These are phyloP conservation scores for Xylaria sp. DNA, from an alignment of 2,329 filamentous ascomycete genomes.

Conservation along the genomic window DNA sequence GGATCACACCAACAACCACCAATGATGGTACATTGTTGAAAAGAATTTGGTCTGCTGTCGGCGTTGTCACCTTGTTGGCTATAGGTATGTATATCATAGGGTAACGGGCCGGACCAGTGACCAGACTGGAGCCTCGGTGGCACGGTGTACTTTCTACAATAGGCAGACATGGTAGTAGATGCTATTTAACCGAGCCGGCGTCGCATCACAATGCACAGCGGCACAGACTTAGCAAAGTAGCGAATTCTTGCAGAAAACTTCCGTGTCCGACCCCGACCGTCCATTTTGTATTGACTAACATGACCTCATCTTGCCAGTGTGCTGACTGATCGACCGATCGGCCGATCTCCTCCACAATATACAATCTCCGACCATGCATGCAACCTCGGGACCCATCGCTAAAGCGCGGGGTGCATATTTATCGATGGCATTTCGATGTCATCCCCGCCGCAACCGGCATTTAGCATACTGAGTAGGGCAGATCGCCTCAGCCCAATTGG, in stretches of 20 bases:
- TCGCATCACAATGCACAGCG: not conserved
- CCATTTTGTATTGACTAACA: not conserved
- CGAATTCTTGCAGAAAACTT: not conserved
- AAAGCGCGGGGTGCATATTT: conserved; percentile 19
- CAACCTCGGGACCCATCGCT: conserved; percentile 3
- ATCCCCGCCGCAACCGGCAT: conserved; percentile 15
- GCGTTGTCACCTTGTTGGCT: not conserved
- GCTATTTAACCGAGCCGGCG: not conserved
- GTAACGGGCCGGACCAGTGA: not conserved
- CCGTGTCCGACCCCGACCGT: not conserved
- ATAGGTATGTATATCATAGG: not conserved
- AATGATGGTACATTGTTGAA: not conserved
- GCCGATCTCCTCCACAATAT: conserved; percentile 2
- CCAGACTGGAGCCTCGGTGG: not conserved
- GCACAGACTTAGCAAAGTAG: not conserved
- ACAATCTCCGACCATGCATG: conserved; percentile 6
- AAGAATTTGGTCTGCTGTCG: not conserved
- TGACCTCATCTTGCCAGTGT: conserved; percentile 5
- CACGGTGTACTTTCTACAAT: not conserved
- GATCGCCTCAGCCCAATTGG: conserved; percentile 1
- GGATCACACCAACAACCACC: not conserved
- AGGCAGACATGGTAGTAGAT: not conserved
- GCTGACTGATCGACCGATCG: not conserved
- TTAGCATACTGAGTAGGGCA: conserved; percentile 1
- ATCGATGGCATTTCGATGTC: not conserved